These are phyloP conservation scores for Laburnicola sp. DNA, from an alignment of 2,329 filamentous ascomycete genomes.

Conservation along the genomic window DNA sequence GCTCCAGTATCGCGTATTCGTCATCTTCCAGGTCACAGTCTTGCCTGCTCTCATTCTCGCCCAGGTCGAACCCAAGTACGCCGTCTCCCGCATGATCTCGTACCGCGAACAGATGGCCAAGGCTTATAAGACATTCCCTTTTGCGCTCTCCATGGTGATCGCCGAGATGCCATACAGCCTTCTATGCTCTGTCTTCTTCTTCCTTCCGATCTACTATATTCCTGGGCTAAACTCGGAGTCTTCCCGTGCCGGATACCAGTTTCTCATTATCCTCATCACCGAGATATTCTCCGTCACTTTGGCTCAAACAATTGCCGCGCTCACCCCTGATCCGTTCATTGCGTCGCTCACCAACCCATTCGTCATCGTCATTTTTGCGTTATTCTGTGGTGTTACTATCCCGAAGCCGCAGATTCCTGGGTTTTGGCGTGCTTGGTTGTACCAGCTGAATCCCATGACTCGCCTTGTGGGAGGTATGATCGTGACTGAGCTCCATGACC, in stretches of 20 bases:
- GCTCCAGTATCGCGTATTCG: conserved; percentile 83
- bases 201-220: conserved; percentile 81
- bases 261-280: conserved; percentile 80
- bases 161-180: conserved; percentile 85
- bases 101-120: conserved; percentile 85
- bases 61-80: conserved; percentile 83
- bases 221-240: conserved; percentile 69
- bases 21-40: conserved; percentile 87
- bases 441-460: conserved; percentile 81
- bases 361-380: conserved; percentile 76
- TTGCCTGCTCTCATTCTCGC: conserved; percentile 80
- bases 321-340: conserved; percentile 79
- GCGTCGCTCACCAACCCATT: conserved; percentile 80
- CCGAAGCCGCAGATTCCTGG: conserved; percentile 74
- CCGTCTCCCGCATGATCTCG: conserved; percentile 77
- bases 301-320: conserved; percentile 70
- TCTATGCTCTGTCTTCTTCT: conserved; percentile 79
- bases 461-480: conserved; percentile 79
- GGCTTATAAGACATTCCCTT: conserved; percentile 81
- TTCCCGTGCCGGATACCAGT: conserved; percentile 78
- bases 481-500: conserved; percentile 72
- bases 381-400: conserved; percentile 88
- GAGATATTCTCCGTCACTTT: conserved; percentile 83
- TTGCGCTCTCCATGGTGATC: conserved; percentile 73
- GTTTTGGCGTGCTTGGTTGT: conserved; percentile 81